phyloP scores from a whole-genome alignment of 75 land plant genomes.

The Pinus albicaulis region DNA sequence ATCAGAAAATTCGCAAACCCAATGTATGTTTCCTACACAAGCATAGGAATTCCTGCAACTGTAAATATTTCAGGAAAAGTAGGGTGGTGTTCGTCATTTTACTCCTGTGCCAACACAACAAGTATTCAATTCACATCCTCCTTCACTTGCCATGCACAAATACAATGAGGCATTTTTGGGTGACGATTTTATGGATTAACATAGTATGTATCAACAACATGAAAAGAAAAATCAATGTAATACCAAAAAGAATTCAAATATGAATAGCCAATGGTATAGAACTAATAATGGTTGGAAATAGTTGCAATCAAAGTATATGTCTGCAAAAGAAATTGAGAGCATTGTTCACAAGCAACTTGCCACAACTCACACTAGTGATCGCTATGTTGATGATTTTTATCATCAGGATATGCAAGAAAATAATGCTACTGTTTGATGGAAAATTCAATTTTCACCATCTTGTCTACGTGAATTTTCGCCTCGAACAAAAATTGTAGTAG shows the following conservation, averaged over 20 bases:
- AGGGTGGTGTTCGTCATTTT: neutral
- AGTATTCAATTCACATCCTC: neutral
- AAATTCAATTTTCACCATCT: slow-evolving; percentile 75
- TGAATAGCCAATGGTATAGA: neutral
- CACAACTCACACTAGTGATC: slow-evolving; percentile 84
- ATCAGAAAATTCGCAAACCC: slow-evolving; percentile 38
- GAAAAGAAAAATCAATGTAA: slow-evolving; percentile 37
- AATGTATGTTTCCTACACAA: too few species aligned
- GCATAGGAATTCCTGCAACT: slow-evolving; percentile 38
- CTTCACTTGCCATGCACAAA: neutral
- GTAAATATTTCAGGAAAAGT: slow-evolving; percentile 21
- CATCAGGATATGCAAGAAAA: slow-evolving; percentile 86
- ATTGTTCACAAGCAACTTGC: slow-evolving; percentile 60
- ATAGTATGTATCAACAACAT: neutral
- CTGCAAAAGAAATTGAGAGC: slow-evolving; percentile 41
- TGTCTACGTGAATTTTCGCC: slow-evolving; percentile 59
- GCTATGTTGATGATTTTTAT: slow-evolving; percentile 88
- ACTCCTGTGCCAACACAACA: neutral
- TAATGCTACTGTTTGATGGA: slow-evolving; percentile 47
- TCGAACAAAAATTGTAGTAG: slow-evolving; percentile 48
- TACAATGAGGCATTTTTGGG: neutral
- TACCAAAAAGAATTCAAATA: neutral
- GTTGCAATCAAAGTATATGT: slow-evolving; percentile 41
- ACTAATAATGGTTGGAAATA: slow-evolving; percentile 16
- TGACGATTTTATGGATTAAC: neutral